phyloP scores from a whole-genome alignment of 2,329 filamentous ascomycete genomes.

The Trichothecium roseum region DNA sequence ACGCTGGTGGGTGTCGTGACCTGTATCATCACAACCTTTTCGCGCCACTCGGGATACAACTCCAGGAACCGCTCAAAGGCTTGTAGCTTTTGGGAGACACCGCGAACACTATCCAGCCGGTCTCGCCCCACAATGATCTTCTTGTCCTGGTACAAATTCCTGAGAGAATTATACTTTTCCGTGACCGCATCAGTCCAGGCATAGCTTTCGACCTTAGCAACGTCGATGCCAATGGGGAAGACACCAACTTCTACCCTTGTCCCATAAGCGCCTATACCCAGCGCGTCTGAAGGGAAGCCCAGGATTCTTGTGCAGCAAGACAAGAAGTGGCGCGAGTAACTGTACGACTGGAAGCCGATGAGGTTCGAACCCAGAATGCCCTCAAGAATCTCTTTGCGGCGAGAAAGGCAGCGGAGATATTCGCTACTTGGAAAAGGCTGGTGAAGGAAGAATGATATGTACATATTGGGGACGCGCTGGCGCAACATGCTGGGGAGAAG shows the following conservation, averaged over 20 bases:
- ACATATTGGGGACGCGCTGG: conserved; percentile 77
- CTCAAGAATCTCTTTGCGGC: conserved; percentile 81
- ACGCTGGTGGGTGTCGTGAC: conserved; percentile 81
- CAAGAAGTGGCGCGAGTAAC: conserved; percentile 88
- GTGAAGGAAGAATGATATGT: conserved; percentile 91
- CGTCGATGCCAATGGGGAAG: conserved; percentile 91
- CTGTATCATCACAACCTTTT: conserved; percentile 87
- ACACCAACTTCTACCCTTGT: conserved; percentile 84
- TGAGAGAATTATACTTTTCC: conserved; percentile 62
- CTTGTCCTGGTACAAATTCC: conserved; percentile 72
- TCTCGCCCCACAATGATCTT: conserved; percentile 94
- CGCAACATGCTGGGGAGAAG: conserved; percentile 81
- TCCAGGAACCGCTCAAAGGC: conserved; percentile 90
- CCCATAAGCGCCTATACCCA: conserved; percentile 81
- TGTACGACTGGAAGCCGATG: conserved; percentile 91
- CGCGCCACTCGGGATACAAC: conserved; percentile 81
- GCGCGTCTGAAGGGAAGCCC: conserved; percentile 77
- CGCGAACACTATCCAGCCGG: conserved; percentile 83
- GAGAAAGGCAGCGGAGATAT: conserved; percentile 79
- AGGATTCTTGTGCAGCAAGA: conserved; percentile 88
- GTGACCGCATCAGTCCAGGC: conserved; percentile 65
- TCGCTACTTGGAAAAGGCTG: conserved; percentile 94
- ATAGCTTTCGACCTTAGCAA: conserved; percentile 61
- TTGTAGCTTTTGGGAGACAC: conserved; percentile 91
- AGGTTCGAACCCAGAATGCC: conserved; percentile 87